These are phyloP conservation scores for Neolentinus lepideus DNA, from an alignment of 1,284 basidiomycete genomes.

Conservation along the genomic window DNA sequence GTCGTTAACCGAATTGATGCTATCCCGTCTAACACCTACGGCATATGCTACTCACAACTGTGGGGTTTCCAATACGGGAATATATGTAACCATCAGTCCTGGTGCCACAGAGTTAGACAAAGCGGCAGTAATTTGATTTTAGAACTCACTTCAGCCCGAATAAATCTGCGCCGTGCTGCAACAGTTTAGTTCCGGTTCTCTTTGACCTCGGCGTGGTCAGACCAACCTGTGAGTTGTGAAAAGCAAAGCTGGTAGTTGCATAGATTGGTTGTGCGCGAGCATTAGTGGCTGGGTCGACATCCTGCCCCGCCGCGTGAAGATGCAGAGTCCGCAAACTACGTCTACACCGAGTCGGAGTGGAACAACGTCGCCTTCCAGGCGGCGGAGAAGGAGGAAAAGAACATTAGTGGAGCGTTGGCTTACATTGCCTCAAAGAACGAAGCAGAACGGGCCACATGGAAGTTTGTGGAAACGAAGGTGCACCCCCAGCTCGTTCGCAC, in stretches of 20 bases:
- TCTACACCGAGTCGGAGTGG: neutral
- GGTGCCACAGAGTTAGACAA: too few relatives aligned
- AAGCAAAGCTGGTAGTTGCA: too few relatives aligned
- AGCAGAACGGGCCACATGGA: neutral
- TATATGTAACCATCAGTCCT: too few relatives aligned
- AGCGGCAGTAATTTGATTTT: too few relatives aligned
- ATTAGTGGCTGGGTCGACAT: constrained; percentile 63
- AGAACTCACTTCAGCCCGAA: neutral
- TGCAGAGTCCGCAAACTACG: constrained; percentile 49
- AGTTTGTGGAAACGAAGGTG: neutral
- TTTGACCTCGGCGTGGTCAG: too few relatives aligned
- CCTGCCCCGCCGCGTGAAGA: constrained; percentile 72
- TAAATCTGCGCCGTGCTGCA: constrained; percentile 41
- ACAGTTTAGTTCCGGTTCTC: too few relatives aligned
- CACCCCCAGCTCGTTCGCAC: neutral
- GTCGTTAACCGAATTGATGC: neutral
- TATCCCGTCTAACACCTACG: neutral
- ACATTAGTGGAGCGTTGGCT: neutral
- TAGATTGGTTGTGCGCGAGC: constrained; percentile 84
- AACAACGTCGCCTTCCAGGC: neutral
- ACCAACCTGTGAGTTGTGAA: too few relatives aligned
- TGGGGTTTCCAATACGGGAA: too few relatives aligned
- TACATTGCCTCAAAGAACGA: neutral
- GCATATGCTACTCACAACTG: too few relatives aligned
- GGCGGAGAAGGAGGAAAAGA: neutral